phyloP scores from a whole-genome alignment of 768 basidiomycete genomes.

The Boletus pseudo-olivaceus region DNA sequence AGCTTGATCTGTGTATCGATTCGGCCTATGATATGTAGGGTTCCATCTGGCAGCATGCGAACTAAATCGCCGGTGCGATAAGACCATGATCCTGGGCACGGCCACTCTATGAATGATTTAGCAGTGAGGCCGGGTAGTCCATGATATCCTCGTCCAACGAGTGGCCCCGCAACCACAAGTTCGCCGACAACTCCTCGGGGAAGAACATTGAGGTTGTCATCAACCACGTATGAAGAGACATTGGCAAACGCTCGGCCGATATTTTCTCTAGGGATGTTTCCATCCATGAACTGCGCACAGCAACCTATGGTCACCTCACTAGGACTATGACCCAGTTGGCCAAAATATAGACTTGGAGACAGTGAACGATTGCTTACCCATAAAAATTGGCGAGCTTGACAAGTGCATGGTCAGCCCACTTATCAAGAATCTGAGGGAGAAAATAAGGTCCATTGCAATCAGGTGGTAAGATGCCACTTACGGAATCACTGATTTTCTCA shows the following conservation, averaged over 20 bases:
- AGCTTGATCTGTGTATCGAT: constrained; percentile 52
- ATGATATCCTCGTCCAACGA: constrained; percentile 50
- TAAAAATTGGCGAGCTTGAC: constrained; percentile 49
- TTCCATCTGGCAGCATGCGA: constrained; percentile 48
- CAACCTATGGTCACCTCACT: constrained; percentile 54
- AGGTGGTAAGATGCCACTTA: constrained; percentile 21
- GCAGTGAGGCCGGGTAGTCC: constrained; percentile 41
- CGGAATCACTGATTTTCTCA: constrained; percentile 51
- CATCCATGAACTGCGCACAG: constrained; percentile 42
- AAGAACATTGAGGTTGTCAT: constrained; percentile 39
- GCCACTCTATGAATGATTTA: constrained; percentile 47
- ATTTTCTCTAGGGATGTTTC: constrained; percentile 39
- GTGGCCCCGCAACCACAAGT: constrained; percentile 46
- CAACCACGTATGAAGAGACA: constrained; percentile 39
- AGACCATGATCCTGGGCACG: constrained; percentile 36
- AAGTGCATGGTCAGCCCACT: constrained; percentile 44
- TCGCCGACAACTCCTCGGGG: constrained; percentile 46
- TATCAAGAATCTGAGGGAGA: constrained; percentile 37
- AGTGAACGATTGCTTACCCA: constrained; percentile 28
- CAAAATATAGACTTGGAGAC: neutral
- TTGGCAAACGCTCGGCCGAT: constrained; percentile 41
- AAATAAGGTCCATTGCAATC: neutral
- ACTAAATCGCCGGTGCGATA: constrained; percentile 51
- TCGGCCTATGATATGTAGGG: constrained; percentile 48
- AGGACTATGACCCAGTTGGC: constrained; percentile 29